Percentiles rank a stretch among this genome's conserved stretches.
These are phyloP conservation scores for Tetrahymena thermophila DNA, from an alignment of 73 alveolate genomes.

Conservation along the genomic window DNA sequence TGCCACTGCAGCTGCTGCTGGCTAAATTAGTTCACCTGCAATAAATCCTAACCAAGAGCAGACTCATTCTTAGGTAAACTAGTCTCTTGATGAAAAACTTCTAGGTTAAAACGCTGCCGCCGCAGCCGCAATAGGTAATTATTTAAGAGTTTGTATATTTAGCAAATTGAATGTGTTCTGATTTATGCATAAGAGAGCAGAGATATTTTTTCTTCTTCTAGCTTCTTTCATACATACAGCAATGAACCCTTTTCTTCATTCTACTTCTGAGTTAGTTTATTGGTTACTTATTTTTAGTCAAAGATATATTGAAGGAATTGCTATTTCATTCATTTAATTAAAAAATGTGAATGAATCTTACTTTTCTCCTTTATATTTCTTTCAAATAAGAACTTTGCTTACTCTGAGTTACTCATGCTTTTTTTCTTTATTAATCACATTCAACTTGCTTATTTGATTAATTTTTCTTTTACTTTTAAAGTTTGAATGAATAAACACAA, in stretches of 20 bases:
- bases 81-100: background rate
- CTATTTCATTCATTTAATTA: background rate
- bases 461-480: background rate
- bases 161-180: background rate
- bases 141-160: background rate
- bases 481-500: background rate
- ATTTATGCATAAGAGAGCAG: background rate
- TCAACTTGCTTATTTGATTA: background rate
- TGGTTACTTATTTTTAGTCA: too few species aligned
- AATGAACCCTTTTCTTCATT: background rate
- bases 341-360: background rate
- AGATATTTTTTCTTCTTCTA: background rate
- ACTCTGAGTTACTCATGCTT: background rate
- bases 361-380: background rate
- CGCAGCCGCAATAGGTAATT: background rate
- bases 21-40: background rate
- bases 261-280: background rate
- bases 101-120: background rate
- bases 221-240: background rate
- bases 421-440: background rate
- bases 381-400: background rate
- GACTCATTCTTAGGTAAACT: background rate
- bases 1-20: background rate
- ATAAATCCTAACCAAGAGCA: background rate
- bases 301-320: background rate